Evolutionary conservation across 345 rosid genomes (phyloP).

Genomic region (Eucalyptus pumila): DNA sequence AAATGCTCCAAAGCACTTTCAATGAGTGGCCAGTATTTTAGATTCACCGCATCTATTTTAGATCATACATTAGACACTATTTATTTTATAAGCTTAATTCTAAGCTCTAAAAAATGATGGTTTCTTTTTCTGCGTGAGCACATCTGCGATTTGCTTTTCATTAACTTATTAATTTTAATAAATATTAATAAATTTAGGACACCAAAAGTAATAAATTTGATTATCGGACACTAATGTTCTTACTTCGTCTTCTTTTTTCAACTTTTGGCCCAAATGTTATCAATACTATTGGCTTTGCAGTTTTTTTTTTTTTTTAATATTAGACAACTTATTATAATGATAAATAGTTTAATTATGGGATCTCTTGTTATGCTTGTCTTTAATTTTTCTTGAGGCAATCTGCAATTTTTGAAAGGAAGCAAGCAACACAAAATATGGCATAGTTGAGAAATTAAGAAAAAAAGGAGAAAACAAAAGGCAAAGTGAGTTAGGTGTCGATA

Average conservation of each 20-base stretch:
- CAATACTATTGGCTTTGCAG: background rate
- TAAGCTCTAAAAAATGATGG: background rate
- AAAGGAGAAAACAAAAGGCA: background rate
- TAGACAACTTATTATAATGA: background rate
- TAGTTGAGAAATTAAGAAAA: background rate
- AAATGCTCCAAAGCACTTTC: too few species aligned
- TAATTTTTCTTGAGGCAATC: background rate
- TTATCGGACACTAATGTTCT: too few species aligned
- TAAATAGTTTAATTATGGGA: background rate
- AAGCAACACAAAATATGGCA: background rate
- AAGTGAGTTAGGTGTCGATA: background rate
- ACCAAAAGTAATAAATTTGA: too few species aligned
- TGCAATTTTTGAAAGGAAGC: background rate
- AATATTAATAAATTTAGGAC: too few species aligned
- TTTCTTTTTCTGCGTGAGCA: background rate
- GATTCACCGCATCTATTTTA: background rate
- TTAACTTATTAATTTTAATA: too few species aligned
- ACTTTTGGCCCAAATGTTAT: background rate
- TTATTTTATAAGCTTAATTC: background rate
- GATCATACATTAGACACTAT: too few species aligned
- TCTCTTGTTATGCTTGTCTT: background rate
- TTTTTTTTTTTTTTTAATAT: too few species aligned
- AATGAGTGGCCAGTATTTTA: too few species aligned
- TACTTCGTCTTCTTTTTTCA: background rate
- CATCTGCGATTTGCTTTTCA: background rate